Base-by-base conservation (phyloP, 1,284 basidiomycete species). In the Earliella scabrosa region DNA sequence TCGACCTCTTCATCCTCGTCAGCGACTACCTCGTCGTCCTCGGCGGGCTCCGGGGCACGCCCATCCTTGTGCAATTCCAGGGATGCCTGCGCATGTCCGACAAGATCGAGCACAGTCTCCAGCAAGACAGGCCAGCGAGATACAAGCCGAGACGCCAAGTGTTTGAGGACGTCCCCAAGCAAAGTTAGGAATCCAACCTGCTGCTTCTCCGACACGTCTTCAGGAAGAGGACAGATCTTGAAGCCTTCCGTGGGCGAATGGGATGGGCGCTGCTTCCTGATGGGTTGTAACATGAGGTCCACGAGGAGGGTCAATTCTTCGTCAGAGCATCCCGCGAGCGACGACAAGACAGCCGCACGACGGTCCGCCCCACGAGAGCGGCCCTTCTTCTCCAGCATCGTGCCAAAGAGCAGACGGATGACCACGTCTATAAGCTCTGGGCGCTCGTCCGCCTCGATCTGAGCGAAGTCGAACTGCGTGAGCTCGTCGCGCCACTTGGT, bases 401-500 rank as follows among this genome's bases (percentile, higher is more conserved):
- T 73, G 3, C 97, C 97, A 71, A 92, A 99, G 4, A 98, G 79
- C 1, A 99, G 68, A 16, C 95, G 83, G 18, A 94, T 83, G 47
- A 91, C 71, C 7, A 92, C 78, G 26, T 88, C 85, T n/a, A 98
- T 81, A 9, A 95, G 77, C 63, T 88, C 87, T 1, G 69, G 68
- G 27, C 96, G 82, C 63, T 92, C 86, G 2, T 76, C 74, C 1
- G 76, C 69, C 35, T 91, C 85, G 45, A 97, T 80, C 14, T 81
- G 80, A 8, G 77, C 75, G 9, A 95, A 73, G 63, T 91, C 81
- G 40, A 98, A 81, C 18, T 85, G 80, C 0, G 88, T 82, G 4
- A 99, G 81, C 64, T 92, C 88, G 66, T 99, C 97, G 23, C 97
- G 79, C 86, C 96, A 97, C 58, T 90, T 81, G 14, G 87, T 88